Conservation (phyloP, 2,329 filamentous ascomycete genomes). For the Aspergillus sp. region DNA sequence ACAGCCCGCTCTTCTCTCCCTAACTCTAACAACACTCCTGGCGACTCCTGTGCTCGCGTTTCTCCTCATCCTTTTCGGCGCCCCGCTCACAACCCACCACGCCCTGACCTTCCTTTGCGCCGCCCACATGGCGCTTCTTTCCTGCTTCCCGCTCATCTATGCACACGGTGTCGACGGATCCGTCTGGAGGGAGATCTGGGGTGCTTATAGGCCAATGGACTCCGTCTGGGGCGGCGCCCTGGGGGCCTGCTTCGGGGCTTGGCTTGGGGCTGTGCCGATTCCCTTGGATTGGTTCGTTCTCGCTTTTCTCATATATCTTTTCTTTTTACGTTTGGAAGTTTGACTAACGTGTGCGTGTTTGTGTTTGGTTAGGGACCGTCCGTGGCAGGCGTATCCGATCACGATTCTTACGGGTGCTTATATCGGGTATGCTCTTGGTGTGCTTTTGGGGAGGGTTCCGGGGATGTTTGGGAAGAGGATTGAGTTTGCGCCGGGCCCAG, state of each 20-base stretch:
- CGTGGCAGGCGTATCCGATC: conserved; percentile 97
- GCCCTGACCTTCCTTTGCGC: conserved; percentile 77
- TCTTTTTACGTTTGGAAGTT: not conserved
- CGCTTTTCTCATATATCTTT: not conserved
- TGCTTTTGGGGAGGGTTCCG: conserved; percentile 14
- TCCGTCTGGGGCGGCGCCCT: conserved; percentile 78
- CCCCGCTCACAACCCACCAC: conserved; percentile 79
- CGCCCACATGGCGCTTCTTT: conserved; percentile 76
- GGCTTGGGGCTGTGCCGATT: conserved; percentile 92
- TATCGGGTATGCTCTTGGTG: conserved; percentile 70
- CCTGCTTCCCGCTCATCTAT: conserved; percentile 79
- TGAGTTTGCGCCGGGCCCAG: conserved; percentile 26
- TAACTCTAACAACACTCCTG: conserved; percentile 54
- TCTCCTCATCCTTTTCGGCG: conserved; percentile 82
- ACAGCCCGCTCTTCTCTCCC: conserved; percentile 69
- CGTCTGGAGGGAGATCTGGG: conserved; percentile 70
- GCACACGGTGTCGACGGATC: conserved; percentile 73
- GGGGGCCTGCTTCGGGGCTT: conserved; percentile 79
- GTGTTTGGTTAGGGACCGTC: conserved; percentile 66
- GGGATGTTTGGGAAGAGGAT: conserved; percentile 39
- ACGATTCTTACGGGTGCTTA: conserved; percentile 85
- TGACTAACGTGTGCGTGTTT: not conserved
- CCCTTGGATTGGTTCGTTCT: conserved; percentile 77
- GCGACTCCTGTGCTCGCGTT: conserved; percentile 59
- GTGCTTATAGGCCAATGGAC: conserved; percentile 72